Evolutionary conservation across 768 basidiomycete genomes (phyloP).

Genomic region (Chalciporus pseudorubinellus): DNA sequence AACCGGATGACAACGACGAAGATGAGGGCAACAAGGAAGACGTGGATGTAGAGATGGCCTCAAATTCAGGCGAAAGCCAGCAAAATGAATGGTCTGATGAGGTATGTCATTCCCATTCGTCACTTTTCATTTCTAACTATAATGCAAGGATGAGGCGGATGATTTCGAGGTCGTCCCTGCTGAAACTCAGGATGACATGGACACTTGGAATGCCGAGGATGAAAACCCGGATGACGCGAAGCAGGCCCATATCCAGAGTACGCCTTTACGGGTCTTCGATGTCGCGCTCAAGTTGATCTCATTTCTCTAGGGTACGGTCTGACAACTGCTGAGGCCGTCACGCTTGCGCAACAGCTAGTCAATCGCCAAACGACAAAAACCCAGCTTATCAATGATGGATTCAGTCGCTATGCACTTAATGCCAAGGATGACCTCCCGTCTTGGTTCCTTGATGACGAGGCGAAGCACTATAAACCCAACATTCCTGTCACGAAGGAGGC

Average conservation of each 20-base stretch:
- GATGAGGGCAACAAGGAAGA: conserved; percentile 26
- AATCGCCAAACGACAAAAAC: conserved; percentile 89
- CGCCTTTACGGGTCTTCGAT: conserved; percentile 20
- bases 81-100: conserved; percentile 29
- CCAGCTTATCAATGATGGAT: conserved; percentile 90
- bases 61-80: conserved; percentile 32
- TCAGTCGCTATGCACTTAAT: conserved; percentile 89
- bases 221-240: conserved; percentile 73
- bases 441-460: conserved; percentile 98
- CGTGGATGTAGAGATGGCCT: conserved; percentile 24
- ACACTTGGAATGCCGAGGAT: conserved; percentile 79
- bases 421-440: conserved; percentile 88
- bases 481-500: conserved; percentile 98
- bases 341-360: conserved; percentile 86
- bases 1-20: conserved; percentile 33
- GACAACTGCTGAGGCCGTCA: conserved; percentile 84
- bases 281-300: conserved; percentile 2
- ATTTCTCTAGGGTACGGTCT: conserved; percentile 66
- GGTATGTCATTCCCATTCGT: conserved; percentile 17
- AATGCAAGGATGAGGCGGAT: conserved; percentile 26
- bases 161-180: conserved; percentile 79
- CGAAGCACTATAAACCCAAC: conserved; percentile 89
- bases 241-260: conserved; percentile 65
- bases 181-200: conserved; percentile 51
- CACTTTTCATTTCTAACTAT: conserved; percentile 9